Percentiles rank a stretch among this genome's conserved stretches.
These are phyloP conservation scores for Ceratobasidium sp. DNA, from an alignment of 1,284 basidiomycete genomes.

Conservation along the genomic window DNA sequence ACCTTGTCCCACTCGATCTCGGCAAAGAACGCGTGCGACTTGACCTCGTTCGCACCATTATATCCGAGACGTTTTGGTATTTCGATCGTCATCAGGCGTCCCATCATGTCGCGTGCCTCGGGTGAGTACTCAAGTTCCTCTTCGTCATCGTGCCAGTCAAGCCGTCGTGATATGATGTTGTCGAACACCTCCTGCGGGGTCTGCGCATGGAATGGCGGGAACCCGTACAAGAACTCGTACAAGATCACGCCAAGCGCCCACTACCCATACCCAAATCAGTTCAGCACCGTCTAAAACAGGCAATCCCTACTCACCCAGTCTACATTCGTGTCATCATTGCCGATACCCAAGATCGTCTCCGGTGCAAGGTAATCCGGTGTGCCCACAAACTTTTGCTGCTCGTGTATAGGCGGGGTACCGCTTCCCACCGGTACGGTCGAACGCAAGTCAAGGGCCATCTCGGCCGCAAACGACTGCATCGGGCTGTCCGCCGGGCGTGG, in stretches of 20 bases:
- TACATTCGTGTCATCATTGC: constrained; percentile 94
- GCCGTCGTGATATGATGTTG: constrained; percentile 95
- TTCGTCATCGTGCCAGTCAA: constrained; percentile 97
- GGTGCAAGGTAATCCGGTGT: constrained; percentile 98
- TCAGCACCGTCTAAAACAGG: constrained; percentile 8
- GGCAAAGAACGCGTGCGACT: constrained; percentile 89
- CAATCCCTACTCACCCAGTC: constrained; percentile 81
- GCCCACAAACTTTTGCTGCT: constrained; percentile 93
- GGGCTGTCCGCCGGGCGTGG: constrained; percentile 72
- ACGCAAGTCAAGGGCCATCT: constrained; percentile 82
- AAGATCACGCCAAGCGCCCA: constrained; percentile 99
- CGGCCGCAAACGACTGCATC: constrained; percentile 81
- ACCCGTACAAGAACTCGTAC: constrained; percentile 97
- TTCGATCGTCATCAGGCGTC: constrained; percentile 85
- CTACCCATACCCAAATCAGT: constrained; percentile 49
- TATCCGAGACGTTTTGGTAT: constrained; percentile 84
- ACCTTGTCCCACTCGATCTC: constrained; percentile 95
- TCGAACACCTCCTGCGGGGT: constrained; percentile 98
- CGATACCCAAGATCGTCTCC: constrained; percentile 94
- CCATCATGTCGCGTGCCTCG: constrained; percentile 93
- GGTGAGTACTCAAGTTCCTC: constrained; percentile 87
- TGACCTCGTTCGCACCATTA: constrained; percentile 92
- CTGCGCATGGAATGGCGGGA: constrained; percentile 97
- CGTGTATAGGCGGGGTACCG: constrained; percentile 69
- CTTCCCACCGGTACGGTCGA: constrained; percentile 64